Base-by-base conservation (phyloP, 2,329 filamentous ascomycete species). In the Coccinonectria pachysandricola region DNA sequence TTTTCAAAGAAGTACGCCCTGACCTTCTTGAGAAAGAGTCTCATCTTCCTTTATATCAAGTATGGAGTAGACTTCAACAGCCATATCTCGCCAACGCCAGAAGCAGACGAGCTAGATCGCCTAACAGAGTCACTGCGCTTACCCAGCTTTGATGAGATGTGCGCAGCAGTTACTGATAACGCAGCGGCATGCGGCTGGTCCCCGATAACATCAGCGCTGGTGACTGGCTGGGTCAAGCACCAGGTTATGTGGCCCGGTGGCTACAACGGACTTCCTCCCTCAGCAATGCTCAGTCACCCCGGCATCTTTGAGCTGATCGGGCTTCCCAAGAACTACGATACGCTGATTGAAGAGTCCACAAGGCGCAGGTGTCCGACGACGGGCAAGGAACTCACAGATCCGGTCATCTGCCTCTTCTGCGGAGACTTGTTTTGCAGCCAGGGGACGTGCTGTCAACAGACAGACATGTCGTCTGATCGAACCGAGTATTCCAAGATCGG, bases 361-460 rank as follows among this genome's bases (percentile, higher is more conserved):
- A 77, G 76, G 37, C 66, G 80, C 27, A 76, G 71, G 25, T 98
- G 91, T 48, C 86, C 86, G 0, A 92, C 78, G 2, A 94, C 85
- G 2, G 86, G 86, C 39, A 92, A 91, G 51, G 88, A 95, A 42
- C 62, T 98, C 26, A 79, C 78, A 3, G 92, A 98, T 53, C 86
- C 91, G 0, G 83, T 81, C 38, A 73, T 98, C 19, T 98, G 91
- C 49, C 68, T 98, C 19, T 85, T 95, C 59, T 98, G 91, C 49
- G 88, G 91, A 17, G 86, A 87, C n/a, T 84, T 98, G 20, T 88
- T 95, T 56, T 98, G 91, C 57, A 85, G 81, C 7, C 91, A 98
- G 60, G 85, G 81, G 23, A 79, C 87, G 23, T 98, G 91, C 59
- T 98, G 91, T 52, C 74, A 83, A 48, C 76, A 75, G 43, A 65